Evolutionary conservation across 129 eudicot genomes (phyloP).

Genomic region (Flaveria bidentis): DNA sequence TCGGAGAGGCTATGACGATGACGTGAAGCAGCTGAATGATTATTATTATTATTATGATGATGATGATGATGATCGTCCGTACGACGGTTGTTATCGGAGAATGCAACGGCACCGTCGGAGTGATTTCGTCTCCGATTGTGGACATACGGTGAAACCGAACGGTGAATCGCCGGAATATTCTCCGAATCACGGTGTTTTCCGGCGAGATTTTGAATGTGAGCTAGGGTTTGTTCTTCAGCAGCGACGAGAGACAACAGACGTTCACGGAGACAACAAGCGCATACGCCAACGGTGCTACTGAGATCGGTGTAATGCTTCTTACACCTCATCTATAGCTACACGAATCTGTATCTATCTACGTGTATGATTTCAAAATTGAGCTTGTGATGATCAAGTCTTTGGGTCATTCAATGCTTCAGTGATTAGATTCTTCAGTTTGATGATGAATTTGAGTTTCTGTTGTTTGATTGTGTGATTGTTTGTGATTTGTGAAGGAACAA

Average conservation of each 20-base stretch:
- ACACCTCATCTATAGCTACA: constrained; percentile 60
- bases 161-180: constrained; percentile 35
- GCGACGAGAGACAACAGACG: constrained; percentile 50
- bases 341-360: constrained; percentile 3
- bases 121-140: constrained; percentile 49
- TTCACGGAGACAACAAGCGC: constrained; percentile 74
- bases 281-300: constrained; percentile 66
- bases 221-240: constrained; percentile 47
- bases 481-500: background rate
- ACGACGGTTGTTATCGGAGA: constrained; percentile 6
- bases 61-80: background rate
- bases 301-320: constrained; percentile 62
- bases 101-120: constrained; percentile 11
- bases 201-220: constrained; percentile 17
- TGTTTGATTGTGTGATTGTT: background rate
- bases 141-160: constrained; percentile 63
- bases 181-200: constrained; percentile 40
- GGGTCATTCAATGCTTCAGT: constrained; percentile 15
- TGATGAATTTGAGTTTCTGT: background rate
- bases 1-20: constrained; percentile 38
- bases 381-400: background rate
- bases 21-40: constrained; percentile 19
- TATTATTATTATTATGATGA: constrained; percentile 6
- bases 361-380: background rate
- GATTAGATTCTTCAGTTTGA: background rate